Base-by-base conservation (phyloP, 352 stramenopile species). In the Globisporangium apiculatum region DNA sequence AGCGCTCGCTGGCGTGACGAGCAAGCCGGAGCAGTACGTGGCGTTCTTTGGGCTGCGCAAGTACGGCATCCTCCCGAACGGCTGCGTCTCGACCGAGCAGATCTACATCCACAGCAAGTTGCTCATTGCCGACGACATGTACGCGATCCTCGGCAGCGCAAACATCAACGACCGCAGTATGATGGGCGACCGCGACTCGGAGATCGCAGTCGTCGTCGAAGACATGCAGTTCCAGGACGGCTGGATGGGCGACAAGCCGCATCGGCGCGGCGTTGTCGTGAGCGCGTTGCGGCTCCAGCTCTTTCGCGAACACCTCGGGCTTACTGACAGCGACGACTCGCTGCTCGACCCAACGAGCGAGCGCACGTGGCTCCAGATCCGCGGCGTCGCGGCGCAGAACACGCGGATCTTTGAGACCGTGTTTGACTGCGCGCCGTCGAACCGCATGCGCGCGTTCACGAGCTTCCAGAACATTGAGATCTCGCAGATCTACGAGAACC, bases 81-180 rank as follows among this genome's bases (percentile, higher is more conserved):
- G 81, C 5, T 86, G 72, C 38, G 76, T 91, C 8, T 73, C 83
- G 6, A 94, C 85, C 0, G 87, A 96, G 58, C 85, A 95, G 66
- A 92, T 97, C n/a, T 97, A 97, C 69, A 92, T 97, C 57, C 89
- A 97, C 71, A 92, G 83, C 62, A 96, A 96, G 68, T 68, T 96
- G 4, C 71, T 96, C 54, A 94, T 97, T 37, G 81, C 77, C 0
- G 94, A 98, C 57, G 94, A 98, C 62, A 79, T 80, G 57, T 85
- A 87, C 18, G 86, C 72, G 50, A 94, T 98, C 41, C 83, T 98
- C 49, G 93, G 94, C 17, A 97, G 85, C 55, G 94, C 92, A 9
- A 98, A 98, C 73, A 98, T 98, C 55, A 98, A 98, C 53, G 91
- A 98, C 62, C 87, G 94, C 7, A 97, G 88, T 62, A 94, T 98